phyloP scores from a whole-genome alignment of 2,329 filamentous ascomycete genomes.

The Penicillium brevicompactum region DNA sequence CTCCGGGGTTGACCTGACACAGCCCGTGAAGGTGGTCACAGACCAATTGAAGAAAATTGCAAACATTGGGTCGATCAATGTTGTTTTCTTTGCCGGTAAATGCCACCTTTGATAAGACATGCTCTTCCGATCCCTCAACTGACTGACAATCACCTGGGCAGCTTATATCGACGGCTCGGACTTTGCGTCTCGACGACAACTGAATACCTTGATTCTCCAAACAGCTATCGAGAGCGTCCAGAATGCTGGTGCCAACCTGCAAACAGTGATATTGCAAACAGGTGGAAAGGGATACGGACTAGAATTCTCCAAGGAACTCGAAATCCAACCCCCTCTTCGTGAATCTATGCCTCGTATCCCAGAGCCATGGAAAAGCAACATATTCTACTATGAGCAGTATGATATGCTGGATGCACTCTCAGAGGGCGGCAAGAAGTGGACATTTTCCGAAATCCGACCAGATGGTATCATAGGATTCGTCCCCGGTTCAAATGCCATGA shows the following conservation, averaged over 20 bases:
- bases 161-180: slow-evolving; percentile 22
- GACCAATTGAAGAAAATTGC: slow-evolving; percentile 39
- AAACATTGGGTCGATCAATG: slow-evolving; percentile 38
- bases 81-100: slow-evolving; percentile 43
- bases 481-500: slow-evolving; percentile 25
- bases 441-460: slow-evolving; percentile 34
- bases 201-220: slow-evolving; percentile 41
- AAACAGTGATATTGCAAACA: slow-evolving; percentile 37
- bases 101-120: not conserved
- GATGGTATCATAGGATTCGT: slow-evolving; percentile 31
- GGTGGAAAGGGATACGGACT: slow-evolving; percentile 45
- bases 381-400: slow-evolving; percentile 34
- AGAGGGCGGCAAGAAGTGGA: slow-evolving; percentile 27
- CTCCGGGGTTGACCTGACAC: slow-evolving; percentile 40
- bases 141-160: not conserved
- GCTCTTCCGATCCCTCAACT: not conserved
- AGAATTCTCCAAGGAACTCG: slow-evolving; percentile 34
- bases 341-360: slow-evolving; percentile 30
- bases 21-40: slow-evolving; percentile 12
- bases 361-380: slow-evolving; percentile 23
- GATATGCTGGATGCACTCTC: slow-evolving; percentile 22
- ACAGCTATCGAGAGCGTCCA: slow-evolving; percentile 36
- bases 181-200: slow-evolving; percentile 19
- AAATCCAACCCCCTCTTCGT: slow-evolving; percentile 28
- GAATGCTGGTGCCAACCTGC: slow-evolving; percentile 24